A percentile compares a stretch with the other conserved stretches of the same genome.
phyloP scores from a whole-genome alignment of 148 eudicot genomes.

The Limonium bicolor region DNA sequence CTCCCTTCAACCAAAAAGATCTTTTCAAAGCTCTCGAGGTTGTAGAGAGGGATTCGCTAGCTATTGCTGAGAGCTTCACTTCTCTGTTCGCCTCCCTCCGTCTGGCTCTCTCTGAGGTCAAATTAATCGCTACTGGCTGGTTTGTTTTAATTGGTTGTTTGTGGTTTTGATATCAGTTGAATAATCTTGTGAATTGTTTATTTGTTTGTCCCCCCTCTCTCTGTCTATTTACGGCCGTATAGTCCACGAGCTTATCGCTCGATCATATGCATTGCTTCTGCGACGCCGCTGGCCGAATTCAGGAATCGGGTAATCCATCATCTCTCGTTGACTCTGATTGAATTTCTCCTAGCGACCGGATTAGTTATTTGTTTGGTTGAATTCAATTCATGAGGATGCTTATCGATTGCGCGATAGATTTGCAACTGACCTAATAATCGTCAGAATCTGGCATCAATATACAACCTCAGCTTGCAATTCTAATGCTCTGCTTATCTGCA shows the following conservation, averaged over 20 bases:
- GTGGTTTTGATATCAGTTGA: neutral
- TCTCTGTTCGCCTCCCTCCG: constrained; percentile 89
- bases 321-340: neutral
- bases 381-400: too few relatives aligned
- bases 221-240: constrained; percentile 8
- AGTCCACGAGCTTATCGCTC: constrained; percentile 50
- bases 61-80: constrained; percentile 70
- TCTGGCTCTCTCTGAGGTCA: constrained; percentile 62
- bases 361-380: neutral
- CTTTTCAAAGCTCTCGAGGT: constrained; percentile 53
- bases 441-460: too few relatives aligned
- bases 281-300: constrained; percentile 75
- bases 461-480: too few relatives aligned
- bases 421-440: too few relatives aligned
- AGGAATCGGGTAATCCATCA: constrained; percentile 62
- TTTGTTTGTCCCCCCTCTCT: too few relatives aligned
- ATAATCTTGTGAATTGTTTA: neutral
- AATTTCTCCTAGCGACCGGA: neutral
- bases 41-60: constrained; percentile 71
- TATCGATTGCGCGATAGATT: too few relatives aligned
- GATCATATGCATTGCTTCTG: constrained; percentile 70
- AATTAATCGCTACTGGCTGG: neutral
- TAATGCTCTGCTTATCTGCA: constrained; percentile 22
- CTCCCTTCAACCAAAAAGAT: constrained; percentile 21
- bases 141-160: neutral